phyloP scores from a whole-genome alignment of 164 flowering plant species.

The Pachysandra terminalis region DNA sequence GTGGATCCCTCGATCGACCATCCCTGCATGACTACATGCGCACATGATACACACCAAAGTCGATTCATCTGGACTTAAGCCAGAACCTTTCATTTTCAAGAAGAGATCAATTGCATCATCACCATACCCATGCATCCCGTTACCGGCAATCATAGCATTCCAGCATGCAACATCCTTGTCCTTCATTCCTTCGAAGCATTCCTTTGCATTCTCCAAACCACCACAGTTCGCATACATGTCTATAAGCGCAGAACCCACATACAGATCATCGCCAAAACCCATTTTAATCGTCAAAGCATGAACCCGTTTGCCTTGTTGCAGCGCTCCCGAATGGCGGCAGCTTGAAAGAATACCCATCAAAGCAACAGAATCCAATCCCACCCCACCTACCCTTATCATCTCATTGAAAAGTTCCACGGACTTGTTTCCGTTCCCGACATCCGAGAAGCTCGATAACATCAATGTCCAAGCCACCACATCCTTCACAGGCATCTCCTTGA shows the following conservation, averaged over 20 bases:
- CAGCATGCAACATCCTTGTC: slow-evolving; percentile 41
- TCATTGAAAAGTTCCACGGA: slow-evolving; percentile 34
- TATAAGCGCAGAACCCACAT: slow-evolving; percentile 36
- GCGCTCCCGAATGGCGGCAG: slow-evolving; percentile 36
- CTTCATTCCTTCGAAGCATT: slow-evolving; percentile 26
- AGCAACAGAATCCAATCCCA: slow-evolving; percentile 32
- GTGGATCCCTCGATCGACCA: slow-evolving; percentile 35
- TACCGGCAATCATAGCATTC: slow-evolving; percentile 46
- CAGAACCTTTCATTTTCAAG: slow-evolving; percentile 26
- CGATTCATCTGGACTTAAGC: slow-evolving; percentile 32
- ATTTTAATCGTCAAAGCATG: slow-evolving; percentile 32
- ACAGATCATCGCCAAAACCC: slow-evolving; percentile 30
- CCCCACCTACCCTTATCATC: slow-evolving; percentile 23
- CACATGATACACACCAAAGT: slow-evolving; percentile 35
- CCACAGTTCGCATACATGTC: slow-evolving; percentile 51
- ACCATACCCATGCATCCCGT: slow-evolving; percentile 40
- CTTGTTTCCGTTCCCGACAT: slow-evolving; percentile 21
- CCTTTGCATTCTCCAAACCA: slow-evolving; percentile 23
- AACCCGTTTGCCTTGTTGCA: slow-evolving; percentile 33
- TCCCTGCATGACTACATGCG: slow-evolving; percentile 51
- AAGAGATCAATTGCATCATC: slow-evolving; percentile 35
- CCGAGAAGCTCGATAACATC: slow-evolving; percentile 38
- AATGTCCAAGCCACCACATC: slow-evolving; percentile 45
- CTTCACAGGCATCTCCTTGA: slow-evolving; percentile 26
- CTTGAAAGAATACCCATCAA: slow-evolving; percentile 30